Percentiles rank a stretch among this genome's conserved stretches.
Conservation (phyloP, 2,329 filamentous ascomycete species). For the Ophidiomyces ophidiicola region DNA sequence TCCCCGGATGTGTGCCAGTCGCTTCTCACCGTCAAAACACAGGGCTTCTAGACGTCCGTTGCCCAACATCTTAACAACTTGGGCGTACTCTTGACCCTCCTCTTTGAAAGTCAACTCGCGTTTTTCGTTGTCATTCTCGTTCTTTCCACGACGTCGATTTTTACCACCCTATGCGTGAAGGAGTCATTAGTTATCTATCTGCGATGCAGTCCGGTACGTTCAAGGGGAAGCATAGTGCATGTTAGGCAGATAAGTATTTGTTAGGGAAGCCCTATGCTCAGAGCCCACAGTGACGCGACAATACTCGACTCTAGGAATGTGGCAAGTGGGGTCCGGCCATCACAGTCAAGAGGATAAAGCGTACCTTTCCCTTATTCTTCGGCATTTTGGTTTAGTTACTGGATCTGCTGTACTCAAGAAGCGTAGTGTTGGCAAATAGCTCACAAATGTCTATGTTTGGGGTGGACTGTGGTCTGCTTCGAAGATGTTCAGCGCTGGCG, state of each 20-base stretch:
- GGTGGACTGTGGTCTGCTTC: not conserved
- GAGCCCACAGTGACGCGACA: not conserved
- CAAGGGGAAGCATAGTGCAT: no score
- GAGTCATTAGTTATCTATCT: no score
- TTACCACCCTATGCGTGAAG: slow-evolving; percentile 70
- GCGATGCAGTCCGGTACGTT: no score
- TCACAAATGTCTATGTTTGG: no score
- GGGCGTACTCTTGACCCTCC: slow-evolving; percentile 84
- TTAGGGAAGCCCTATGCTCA: not conserved
- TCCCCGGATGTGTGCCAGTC: slow-evolving; percentile 75
- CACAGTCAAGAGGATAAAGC: slow-evolving; percentile 21
- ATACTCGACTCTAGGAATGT: not conserved
- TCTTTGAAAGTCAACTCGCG: slow-evolving; percentile 98
- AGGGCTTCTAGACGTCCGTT: slow-evolving; percentile 87
- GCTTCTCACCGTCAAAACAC: slow-evolving; percentile 89
- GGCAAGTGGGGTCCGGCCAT: slow-evolving; percentile 20
- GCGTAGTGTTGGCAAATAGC: no score
- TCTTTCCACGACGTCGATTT: slow-evolving; percentile 96
- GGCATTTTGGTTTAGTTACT: slow-evolving; percentile 53
- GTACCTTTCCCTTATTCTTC: slow-evolving; percentile 99
- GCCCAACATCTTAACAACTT: slow-evolving; percentile 89
- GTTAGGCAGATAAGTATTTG: not conserved
- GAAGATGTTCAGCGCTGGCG: not conserved
- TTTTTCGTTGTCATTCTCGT: slow-evolving; percentile 98
- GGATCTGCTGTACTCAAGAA: not conserved